These are phyloP conservation scores for Pythium oligandrum DNA, from an alignment of 352 stramenopile species.

Conservation along the genomic window DNA sequence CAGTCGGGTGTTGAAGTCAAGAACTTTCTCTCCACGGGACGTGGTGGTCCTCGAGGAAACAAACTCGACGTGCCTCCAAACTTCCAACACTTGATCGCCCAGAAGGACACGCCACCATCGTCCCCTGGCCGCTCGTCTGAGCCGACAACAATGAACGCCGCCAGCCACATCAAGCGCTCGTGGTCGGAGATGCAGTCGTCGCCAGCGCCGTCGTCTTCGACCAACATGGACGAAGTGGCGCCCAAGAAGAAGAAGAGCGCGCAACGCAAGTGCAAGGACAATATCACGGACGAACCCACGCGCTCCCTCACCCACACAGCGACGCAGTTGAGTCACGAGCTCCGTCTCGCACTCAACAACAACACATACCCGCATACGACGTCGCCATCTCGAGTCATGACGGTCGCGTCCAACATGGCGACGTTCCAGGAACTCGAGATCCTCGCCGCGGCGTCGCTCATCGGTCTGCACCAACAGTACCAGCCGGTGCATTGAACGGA, in stretches of 20 bases:
- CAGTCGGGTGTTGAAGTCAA: conserved; percentile 88
- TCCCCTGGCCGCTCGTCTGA: conserved; percentile 19
- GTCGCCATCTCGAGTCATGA: background rate
- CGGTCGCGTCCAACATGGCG: conserved; percentile 6
- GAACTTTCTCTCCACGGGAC: conserved; percentile 82
- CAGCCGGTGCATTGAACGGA: conserved; percentile 62
- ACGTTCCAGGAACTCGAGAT: conserved; percentile 74
- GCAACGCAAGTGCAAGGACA: conserved; percentile 31
- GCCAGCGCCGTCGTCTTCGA: conserved; percentile 14
- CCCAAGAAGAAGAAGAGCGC: conserved; percentile 38
- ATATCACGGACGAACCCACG: conserved; percentile 5
- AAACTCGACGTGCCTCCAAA: conserved; percentile 72
- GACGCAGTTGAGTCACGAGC: conserved; percentile 30
- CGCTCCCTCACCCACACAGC: conserved; percentile 17
- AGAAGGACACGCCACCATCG: conserved; percentile 18
- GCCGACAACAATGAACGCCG: conserved; percentile 9
- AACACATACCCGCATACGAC: background rate
- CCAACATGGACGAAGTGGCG: conserved; percentile 4
- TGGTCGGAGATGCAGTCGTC: conserved; percentile 42
- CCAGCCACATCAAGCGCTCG: conserved; percentile 34
- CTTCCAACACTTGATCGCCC: conserved; percentile 50
- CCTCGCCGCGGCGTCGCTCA: conserved; percentile 63
- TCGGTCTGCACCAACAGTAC: conserved; percentile 67
- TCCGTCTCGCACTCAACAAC: conserved; percentile 24
- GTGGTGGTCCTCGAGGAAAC: conserved; percentile 69